Conservation (phyloP, 2,329 filamentous ascomycete genomes). For the Aspergillus uvarum region DNA sequence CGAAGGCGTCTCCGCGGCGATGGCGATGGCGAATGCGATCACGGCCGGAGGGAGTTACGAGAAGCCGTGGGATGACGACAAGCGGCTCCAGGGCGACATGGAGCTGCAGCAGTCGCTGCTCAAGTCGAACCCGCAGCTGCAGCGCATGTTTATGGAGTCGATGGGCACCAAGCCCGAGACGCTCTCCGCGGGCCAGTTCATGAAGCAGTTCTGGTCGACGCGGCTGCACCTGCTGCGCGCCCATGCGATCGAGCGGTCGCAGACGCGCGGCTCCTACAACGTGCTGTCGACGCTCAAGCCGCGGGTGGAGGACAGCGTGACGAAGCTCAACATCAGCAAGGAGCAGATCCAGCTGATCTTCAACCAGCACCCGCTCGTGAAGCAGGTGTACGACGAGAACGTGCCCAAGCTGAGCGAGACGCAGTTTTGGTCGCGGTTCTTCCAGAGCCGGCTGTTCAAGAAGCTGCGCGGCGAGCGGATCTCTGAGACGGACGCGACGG, state of each 20-base stretch:
- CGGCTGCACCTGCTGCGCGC: slow-evolving; percentile 81
- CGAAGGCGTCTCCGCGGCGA: slow-evolving; percentile 62
- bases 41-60: slow-evolving; percentile 48
- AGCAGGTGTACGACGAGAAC: slow-evolving; percentile 87
- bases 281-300: slow-evolving; percentile 88
- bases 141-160: slow-evolving; percentile 84
- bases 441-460: slow-evolving; percentile 85
- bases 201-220: slow-evolving; percentile 91
- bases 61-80: slow-evolving; percentile 76
- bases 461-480: slow-evolving; percentile 88
- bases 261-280: slow-evolving; percentile 88
- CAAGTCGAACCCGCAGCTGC: slow-evolving; percentile 71
- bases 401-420: slow-evolving; percentile 76
- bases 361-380: slow-evolving; percentile 85
- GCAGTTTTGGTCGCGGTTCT: slow-evolving; percentile 93
- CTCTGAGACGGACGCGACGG: slow-evolving; percentile 70
- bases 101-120: slow-evolving; percentile 85
- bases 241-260: slow-evolving; percentile 83
- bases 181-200: slow-evolving; percentile 77
- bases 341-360: slow-evolving; percentile 95
- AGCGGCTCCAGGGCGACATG: slow-evolving; percentile 71
- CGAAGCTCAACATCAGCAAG: slow-evolving; percentile 79
- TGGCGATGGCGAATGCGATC: slow-evolving; percentile 74
- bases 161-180: slow-evolving; percentile 79
- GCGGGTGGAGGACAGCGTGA: slow-evolving; percentile 69